phyloP scores from a whole-genome alignment of 352 stramenopile species.

The Nothophytophthora sp. region DNA sequence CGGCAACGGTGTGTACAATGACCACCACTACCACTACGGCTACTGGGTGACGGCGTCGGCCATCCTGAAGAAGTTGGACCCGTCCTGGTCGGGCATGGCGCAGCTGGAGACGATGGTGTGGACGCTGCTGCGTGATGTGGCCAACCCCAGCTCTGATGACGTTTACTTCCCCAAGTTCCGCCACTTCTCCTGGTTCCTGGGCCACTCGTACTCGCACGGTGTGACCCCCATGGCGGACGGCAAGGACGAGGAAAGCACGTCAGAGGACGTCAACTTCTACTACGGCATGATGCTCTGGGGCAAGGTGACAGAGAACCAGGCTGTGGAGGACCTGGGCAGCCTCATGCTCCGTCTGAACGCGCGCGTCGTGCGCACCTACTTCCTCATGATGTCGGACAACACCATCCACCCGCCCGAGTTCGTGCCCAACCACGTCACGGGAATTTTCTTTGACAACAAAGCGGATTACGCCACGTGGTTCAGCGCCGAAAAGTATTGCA shows the following conservation, averaged over 20 bases:
- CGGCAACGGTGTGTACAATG: slow-evolving; percentile 83
- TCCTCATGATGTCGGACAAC: slow-evolving; percentile 74
- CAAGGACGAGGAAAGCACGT: slow-evolving; percentile 79
- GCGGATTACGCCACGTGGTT: slow-evolving; percentile 79
- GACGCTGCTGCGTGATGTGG: slow-evolving; percentile 72
- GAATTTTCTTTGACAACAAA: slow-evolving; percentile 84
- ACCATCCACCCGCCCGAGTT: slow-evolving; percentile 67
- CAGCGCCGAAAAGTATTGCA: slow-evolving; percentile 74
- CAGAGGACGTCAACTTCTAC: slow-evolving; percentile 80
- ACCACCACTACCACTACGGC: slow-evolving; percentile 85
- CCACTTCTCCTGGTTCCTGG: slow-evolving; percentile 78
- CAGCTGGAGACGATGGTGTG: slow-evolving; percentile 70
- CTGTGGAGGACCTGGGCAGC: slow-evolving; percentile 66
- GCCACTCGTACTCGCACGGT: slow-evolving; percentile 78
- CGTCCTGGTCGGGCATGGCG: slow-evolving; percentile 49
- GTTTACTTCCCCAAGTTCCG: slow-evolving; percentile 71
- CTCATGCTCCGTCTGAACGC: slow-evolving; percentile 78
- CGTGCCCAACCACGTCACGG: slow-evolving; percentile 74
- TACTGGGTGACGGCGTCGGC: slow-evolving; percentile 77
- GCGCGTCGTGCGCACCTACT: slow-evolving; percentile 68
- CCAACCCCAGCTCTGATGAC: slow-evolving; percentile 62
- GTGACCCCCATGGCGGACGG: slow-evolving; percentile 65
- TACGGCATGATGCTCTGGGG: slow-evolving; percentile 85
- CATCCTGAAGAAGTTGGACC: slow-evolving; percentile 70
- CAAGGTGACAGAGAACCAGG: slow-evolving; percentile 53